Conservation (phyloP, 2,329 filamentous ascomycete genomes). For the Cladosporium halotolerans region DNA sequence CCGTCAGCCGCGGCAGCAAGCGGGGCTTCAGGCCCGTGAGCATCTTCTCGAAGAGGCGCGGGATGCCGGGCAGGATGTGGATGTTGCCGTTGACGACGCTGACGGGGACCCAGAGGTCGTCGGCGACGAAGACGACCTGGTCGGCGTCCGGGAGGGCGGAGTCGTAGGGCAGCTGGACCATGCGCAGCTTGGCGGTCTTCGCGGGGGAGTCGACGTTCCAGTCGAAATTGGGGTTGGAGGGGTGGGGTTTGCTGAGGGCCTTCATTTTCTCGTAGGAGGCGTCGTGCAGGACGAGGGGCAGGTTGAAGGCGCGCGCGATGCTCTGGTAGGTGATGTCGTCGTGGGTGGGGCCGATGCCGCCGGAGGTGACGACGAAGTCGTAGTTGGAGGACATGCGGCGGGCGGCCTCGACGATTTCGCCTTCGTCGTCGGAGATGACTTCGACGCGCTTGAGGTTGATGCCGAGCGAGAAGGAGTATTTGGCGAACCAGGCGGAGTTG, state of each 20-base stretch:
- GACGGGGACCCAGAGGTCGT: constrained; percentile 87
- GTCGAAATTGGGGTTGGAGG: constrained; percentile 67
- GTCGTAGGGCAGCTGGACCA: constrained; percentile 82
- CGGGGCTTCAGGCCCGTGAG: constrained; percentile 69
- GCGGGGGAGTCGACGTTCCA: constrained; percentile 79
- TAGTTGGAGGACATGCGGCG: constrained; percentile 81
- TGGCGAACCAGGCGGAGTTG: constrained; percentile 59
- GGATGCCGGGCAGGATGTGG: constrained; percentile 87
- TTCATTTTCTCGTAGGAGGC: constrained; percentile 75
- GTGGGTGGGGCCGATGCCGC: constrained; percentile 93
- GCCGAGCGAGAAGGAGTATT: constrained; percentile 59
- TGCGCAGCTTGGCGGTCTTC: constrained; percentile 75
- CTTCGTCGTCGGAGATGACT: constrained; percentile 87
- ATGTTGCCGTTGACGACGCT: constrained; percentile 86
- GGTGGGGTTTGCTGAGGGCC: constrained; percentile 67
- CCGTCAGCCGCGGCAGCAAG: constrained; percentile 63
- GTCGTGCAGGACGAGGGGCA: constrained; percentile 71
- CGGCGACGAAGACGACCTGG: constrained; percentile 71
- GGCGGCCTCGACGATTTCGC: constrained; percentile 82
- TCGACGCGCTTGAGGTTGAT: constrained; percentile 77
- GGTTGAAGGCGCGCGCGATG: constrained; percentile 80
- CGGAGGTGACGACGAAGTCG: constrained; percentile 91
- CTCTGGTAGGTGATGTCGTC: constrained; percentile 97
- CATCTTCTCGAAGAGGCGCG: constrained; percentile 72
- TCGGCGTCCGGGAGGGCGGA: constrained; percentile 52